phyloP scores from a whole-genome alignment of 768 basidiomycete species.

The Ramaria sp. region DNA sequence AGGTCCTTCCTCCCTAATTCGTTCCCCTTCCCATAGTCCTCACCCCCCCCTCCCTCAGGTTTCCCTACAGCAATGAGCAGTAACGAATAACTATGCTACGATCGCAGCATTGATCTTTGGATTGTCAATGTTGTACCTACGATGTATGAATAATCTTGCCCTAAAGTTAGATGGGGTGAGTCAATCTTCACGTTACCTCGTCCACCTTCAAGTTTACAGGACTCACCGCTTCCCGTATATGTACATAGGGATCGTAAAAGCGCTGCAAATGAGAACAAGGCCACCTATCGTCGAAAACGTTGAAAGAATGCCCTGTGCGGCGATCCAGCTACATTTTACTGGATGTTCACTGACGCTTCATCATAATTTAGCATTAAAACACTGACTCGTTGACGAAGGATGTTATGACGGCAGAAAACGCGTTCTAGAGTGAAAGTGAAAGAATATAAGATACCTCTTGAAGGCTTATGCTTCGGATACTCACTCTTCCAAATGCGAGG shows the following conservation, averaged over 20 bases:
- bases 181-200: neutral
- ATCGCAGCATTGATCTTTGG: neutral
- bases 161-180: neutral
- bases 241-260: constrained; percentile 7
- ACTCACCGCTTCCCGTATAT: constrained; percentile 8
- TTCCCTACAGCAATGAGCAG: too few species aligned
- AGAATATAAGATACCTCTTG: neutral
- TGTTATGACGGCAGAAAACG: constrained; percentile 4
- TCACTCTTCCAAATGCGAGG: constrained; percentile 11
- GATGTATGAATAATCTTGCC: constrained; percentile 3
- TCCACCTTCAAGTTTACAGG: too few species aligned
- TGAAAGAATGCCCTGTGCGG: constrained; percentile 5
- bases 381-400: constrained; percentile 7
- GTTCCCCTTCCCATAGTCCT: too few species aligned
- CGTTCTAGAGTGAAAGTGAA: neutral
- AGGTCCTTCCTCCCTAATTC: too few species aligned
- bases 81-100: too few species aligned
- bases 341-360: neutral
- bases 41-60: too few species aligned
- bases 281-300: constrained; percentile 7
- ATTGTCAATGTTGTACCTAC: constrained; percentile 1
- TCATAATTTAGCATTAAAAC: neutral
- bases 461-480: neutral
- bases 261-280: constrained; percentile 6
- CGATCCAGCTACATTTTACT: constrained; percentile 8